These are phyloP conservation scores for Penicillium nucicola DNA, from an alignment of 495 filamentous ascomycete genomes.

Conservation along the genomic window DNA sequence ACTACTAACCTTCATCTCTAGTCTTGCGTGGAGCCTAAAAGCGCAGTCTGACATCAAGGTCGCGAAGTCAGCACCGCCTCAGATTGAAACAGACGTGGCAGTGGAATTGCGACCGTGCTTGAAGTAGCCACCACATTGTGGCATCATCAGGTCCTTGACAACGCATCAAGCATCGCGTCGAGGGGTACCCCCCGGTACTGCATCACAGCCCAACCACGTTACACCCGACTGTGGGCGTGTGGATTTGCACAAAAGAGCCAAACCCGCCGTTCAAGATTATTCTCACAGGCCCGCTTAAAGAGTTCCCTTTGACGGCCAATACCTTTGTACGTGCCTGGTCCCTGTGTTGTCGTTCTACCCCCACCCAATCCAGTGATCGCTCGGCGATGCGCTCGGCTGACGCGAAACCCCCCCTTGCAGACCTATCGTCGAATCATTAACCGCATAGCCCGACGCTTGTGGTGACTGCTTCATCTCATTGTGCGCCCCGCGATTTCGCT, in stretches of 20 bases:
- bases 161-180: slow-evolving; percentile 44
- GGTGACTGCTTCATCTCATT: slow-evolving; percentile 23
- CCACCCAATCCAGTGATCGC: slow-evolving; percentile 46
- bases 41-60: slow-evolving; percentile 24
- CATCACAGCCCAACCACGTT: slow-evolving; percentile 54
- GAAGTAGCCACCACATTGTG: slow-evolving; percentile 30
- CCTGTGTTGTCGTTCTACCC: slow-evolving; percentile 19
- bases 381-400: slow-evolving; percentile 44
- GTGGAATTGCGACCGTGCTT: slow-evolving; percentile 16
- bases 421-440: slow-evolving; percentile 44
- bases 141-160: slow-evolving; percentile 38
- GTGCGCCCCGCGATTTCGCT: slow-evolving; percentile 26
- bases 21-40: slow-evolving; percentile 17
- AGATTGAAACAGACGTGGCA: slow-evolving; percentile 26
- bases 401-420: slow-evolving; percentile 40
- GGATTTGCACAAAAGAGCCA: slow-evolving; percentile 38
- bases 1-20: slow-evolving; percentile 29
- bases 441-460: slow-evolving; percentile 18
- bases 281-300: slow-evolving; percentile 15
- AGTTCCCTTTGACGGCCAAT: slow-evolving; percentile 14
- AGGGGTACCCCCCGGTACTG: slow-evolving; percentile 35
- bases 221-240: slow-evolving; percentile 36
- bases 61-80: slow-evolving; percentile 32
- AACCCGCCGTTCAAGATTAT: slow-evolving; percentile 32
- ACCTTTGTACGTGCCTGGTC: slow-evolving; percentile 30